Percentiles rank a stretch among this genome's conserved stretches.
phyloP scores from a whole-genome alignment of 2,329 filamentous ascomycete species.

The Talaromyces funiculosus region DNA sequence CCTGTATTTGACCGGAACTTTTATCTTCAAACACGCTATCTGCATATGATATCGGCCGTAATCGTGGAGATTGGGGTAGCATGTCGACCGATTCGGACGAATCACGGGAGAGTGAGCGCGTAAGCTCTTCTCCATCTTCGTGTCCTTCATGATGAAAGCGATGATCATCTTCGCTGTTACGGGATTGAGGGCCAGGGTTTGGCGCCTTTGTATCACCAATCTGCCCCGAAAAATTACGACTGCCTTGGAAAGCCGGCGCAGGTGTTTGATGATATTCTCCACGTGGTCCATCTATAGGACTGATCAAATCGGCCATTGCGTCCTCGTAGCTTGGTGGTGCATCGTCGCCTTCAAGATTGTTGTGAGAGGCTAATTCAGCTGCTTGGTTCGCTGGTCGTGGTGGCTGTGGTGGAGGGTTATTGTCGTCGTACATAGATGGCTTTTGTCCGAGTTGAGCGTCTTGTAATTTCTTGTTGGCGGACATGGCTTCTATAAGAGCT shows the following conservation, averaged over 20 bases:
- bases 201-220: conserved; percentile 35
- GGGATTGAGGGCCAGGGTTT: conserved; percentile 20
- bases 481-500: conserved; percentile 65
- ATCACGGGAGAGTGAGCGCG: conserved; percentile 17
- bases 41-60: conserved; percentile 30
- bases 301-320: conserved; percentile 73
- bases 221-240: conserved; percentile 21
- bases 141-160: not conserved
- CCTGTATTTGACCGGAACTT: not conserved
- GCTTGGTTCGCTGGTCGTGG: conserved; percentile 3
- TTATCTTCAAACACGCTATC: conserved; percentile 28
- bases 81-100: conserved; percentile 36
- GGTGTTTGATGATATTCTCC: conserved; percentile 42
- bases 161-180: not conserved
- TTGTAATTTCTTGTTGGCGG: conserved; percentile 20
- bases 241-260: conserved; percentile 26
- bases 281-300: conserved; percentile 66
- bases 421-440: not conserved
- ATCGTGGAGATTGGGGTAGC: conserved; percentile 33
- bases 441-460: not conserved
- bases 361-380: conserved; percentile 18
- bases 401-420: conserved; percentile 9
- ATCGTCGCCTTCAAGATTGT: conserved; percentile 50
- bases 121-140: conserved; percentile 18
- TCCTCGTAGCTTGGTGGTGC: conserved; percentile 96